Conservation (phyloP, 2,329 filamentous ascomycete genomes). For the Pyrenophora graminea region DNA sequence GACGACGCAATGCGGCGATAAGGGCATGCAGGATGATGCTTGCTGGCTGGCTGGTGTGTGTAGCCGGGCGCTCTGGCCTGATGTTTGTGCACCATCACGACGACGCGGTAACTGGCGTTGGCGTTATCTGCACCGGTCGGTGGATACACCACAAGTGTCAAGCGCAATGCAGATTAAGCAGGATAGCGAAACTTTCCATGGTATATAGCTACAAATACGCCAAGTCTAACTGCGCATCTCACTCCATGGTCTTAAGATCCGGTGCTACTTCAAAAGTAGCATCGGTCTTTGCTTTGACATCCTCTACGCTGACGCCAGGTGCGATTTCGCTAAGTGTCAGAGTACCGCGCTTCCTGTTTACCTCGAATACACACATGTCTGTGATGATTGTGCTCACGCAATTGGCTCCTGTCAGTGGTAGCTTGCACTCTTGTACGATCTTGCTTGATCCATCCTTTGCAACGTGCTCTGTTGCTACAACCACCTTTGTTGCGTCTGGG, state of each 20-base stretch:
- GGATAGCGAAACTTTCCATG: too few relatives aligned
- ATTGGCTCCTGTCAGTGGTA: constrained; percentile 45
- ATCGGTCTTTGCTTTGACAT: constrained; percentile 84
- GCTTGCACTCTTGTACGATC: constrained; percentile 70
- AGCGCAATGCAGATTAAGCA: too few relatives aligned
- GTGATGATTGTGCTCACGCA: constrained; percentile 49
- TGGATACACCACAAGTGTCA: too few relatives aligned
- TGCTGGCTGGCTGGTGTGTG: too few relatives aligned
- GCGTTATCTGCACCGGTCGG: too few relatives aligned
- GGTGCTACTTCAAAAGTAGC: constrained; percentile 79
- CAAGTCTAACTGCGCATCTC: neutral
- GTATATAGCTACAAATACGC: neutral
- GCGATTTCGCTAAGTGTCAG: constrained; percentile 82
- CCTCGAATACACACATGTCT: constrained; percentile 58
- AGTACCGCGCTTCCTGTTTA: constrained; percentile 66
- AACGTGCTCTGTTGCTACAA: constrained; percentile 92
- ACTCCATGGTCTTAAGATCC: constrained; percentile 75
- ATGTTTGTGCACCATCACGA: too few relatives aligned
- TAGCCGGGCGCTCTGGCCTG: too few relatives aligned
- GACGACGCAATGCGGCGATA: too few relatives aligned
- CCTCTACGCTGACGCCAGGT: constrained; percentile 83
- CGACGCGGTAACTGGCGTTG: too few relatives aligned
- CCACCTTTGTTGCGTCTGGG: constrained; percentile 80
- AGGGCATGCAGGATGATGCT: too few relatives aligned
- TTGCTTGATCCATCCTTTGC: constrained; percentile 91